These are phyloP conservation scores for Debaryomyces sp. DNA, from an alignment of 1,139 yeast species.

Conservation along the genomic window DNA sequence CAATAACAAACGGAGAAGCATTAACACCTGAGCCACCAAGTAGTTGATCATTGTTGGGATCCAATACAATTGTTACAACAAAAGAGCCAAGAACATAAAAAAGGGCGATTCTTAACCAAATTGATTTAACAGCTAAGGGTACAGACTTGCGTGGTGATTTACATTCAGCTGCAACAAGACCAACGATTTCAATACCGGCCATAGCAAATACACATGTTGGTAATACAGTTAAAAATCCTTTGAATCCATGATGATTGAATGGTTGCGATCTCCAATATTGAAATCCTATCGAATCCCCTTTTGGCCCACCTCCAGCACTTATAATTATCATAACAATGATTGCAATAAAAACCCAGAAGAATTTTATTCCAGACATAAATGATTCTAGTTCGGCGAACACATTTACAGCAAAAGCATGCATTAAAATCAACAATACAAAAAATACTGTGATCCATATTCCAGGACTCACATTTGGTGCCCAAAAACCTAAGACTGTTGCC, in stretches of 20 bases:
- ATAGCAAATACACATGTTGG: constrained; percentile 46
- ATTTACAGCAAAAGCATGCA: constrained; percentile 27
- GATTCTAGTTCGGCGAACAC: constrained; percentile 37
- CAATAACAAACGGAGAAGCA: constrained; percentile 58
- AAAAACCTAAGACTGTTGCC: constrained; percentile 70
- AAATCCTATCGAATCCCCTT: constrained; percentile 28
- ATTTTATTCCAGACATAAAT: constrained; percentile 29
- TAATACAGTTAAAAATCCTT: constrained; percentile 46
- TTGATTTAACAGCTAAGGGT: constrained; percentile 37
- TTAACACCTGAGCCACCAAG: constrained; percentile 39
- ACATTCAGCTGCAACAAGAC: constrained; percentile 41
- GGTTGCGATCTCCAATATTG: constrained; percentile 54
- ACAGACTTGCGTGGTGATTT: constrained; percentile 41
- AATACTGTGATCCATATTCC: constrained; percentile 32
- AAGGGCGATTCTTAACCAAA: constrained; percentile 37
- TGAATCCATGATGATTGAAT: constrained; percentile 45
- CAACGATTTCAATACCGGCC: constrained; percentile 49
- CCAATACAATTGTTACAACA: constrained; percentile 35
- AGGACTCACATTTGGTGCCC: constrained; percentile 45
- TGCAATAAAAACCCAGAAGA: constrained; percentile 27
- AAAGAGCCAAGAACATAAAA: constrained; percentile 33
- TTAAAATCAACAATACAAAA: constrained; percentile 22
- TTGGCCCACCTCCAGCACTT: constrained; percentile 35
- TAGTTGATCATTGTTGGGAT: constrained; percentile 26
- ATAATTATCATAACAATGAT: constrained; percentile 31